These are phyloP conservation scores for Tilletiaria anomala DNA, from an alignment of 1,284 basidiomycete species.

Conservation along the genomic window DNA sequence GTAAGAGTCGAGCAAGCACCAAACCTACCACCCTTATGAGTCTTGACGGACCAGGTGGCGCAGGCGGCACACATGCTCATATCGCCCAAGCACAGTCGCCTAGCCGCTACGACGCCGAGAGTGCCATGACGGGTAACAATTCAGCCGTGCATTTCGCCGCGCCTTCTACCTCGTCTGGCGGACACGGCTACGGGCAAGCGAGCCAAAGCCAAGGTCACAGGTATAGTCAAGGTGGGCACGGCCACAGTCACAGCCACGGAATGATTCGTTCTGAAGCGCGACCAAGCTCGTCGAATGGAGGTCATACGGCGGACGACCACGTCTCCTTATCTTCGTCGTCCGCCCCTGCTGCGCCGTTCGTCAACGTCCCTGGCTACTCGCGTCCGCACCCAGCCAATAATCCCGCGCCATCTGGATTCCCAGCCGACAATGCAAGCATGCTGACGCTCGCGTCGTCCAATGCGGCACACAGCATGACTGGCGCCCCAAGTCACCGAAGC, in stretches of 20 bases:
- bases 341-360: conserved; percentile 5
- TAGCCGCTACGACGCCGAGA: not conserved
- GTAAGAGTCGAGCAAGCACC: conserved; percentile 52
- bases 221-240: too few species aligned
- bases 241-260: conserved; percentile 35
- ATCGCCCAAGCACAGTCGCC: conserved; percentile 53
- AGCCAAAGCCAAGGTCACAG: not conserved
- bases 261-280: conserved; percentile 4
- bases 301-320: conserved; percentile 5
- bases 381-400: conserved; percentile 86
- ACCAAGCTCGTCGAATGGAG: not conserved
- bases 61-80: conserved; percentile 52
- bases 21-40: conserved; percentile 87
- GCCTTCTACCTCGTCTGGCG: not conserved
- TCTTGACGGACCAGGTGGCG: conserved; percentile 47
- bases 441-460: conserved; percentile 84
- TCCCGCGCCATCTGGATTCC: conserved; percentile 74
- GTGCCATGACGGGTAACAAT: not conserved
- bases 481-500: too few species aligned
- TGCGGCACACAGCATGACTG: conserved; percentile 21
- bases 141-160: not conserved
- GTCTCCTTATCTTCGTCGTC: not conserved
- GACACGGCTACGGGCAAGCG: not conserved
- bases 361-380: conserved; percentile 57
- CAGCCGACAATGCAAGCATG: conserved; percentile 76